phyloP scores from a whole-genome alignment of 2,329 filamentous ascomycete species.

The Monilinia laxa region DNA sequence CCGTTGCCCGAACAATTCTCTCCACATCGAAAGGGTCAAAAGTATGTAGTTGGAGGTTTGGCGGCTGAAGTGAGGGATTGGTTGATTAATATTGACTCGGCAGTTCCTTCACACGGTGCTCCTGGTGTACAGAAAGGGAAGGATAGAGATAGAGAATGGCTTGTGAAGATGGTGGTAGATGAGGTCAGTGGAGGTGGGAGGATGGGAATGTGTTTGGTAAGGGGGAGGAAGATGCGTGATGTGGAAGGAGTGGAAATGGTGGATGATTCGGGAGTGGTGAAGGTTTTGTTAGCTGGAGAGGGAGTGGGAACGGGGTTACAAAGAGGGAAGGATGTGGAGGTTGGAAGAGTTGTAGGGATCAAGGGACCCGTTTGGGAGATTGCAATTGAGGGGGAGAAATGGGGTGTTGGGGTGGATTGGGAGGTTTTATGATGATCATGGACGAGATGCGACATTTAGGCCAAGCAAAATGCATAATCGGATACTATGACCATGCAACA shows the following conservation, averaged over 20 bases:
- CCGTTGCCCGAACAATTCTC: constrained; percentile 55
- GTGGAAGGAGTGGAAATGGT: constrained; percentile 24
- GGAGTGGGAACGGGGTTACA: constrained; percentile 33
- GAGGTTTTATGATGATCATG: constrained; percentile 34
- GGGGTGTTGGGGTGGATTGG: constrained; percentile 42
- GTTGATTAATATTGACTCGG: constrained; percentile 47
- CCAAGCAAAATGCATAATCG: background rate
- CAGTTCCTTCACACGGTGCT: constrained; percentile 25
- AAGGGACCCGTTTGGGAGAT: constrained; percentile 42
- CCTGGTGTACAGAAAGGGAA: constrained; percentile 5
- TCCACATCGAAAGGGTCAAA: constrained; percentile 50
- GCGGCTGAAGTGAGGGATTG: constrained; percentile 51
- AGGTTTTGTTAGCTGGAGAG: constrained; percentile 39
- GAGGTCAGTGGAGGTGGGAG: constrained; percentile 33
- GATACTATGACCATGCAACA: background rate
- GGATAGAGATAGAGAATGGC: constrained; percentile 34
- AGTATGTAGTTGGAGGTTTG: constrained; percentile 50
- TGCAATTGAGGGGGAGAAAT: constrained; percentile 36
- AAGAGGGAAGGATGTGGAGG: constrained; percentile 32
- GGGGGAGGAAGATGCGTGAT: constrained; percentile 31
- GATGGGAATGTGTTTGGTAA: constrained; percentile 37
- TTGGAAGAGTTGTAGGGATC: constrained; percentile 37
- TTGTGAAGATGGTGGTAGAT: constrained; percentile 36
- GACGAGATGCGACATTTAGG: background rate
- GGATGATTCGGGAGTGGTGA: constrained; percentile 30